Evolutionary conservation across 352 stramenopile species (phyloP), one percentile per base, ranked within the genome.

Genomic region (Pythium aquatile): DNA sequence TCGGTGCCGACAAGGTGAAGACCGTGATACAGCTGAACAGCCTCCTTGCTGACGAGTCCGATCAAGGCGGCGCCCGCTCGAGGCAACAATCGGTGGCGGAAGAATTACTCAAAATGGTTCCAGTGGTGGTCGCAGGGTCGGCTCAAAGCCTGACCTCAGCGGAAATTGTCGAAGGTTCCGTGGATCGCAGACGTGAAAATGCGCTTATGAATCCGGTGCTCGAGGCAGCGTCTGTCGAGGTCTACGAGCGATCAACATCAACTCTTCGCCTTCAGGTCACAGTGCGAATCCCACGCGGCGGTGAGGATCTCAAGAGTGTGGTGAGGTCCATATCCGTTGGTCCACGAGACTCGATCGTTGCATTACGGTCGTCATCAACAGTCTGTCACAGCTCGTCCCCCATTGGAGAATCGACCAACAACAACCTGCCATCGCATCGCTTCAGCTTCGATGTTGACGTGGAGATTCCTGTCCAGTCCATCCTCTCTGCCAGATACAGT

Each of bases 1-100:
- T 89, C 39, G 60, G 75, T 11, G 60, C 48, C 0, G 81, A 87
- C 29, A 91, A 91, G 58, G n/a, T 51, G 26, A 46, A 58, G 9
- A 65, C 85, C 55, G 35, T 63, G 8, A 17, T 7, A 8, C 61
- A 66, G 1, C 61, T 90, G 11, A 75, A 84, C 35, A 55, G 69
- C 3, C 61, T 88, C 24, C 70, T 86, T 10, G 29, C 8, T 3
- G 44, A 14, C n/a, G 33, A 9, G 11, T 46, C 29, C 33, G 28
- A 16, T 5, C 5, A 28, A 28, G 16, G 5, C 17, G 3, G 28
- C 17, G 17, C 8, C 42, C 42, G 42, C 5, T 13, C 5, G 2
- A 16, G 1, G 10, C 37, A 16, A 16, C 9, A 42, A 5, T 42
- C 37, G 17, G 5, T n/a, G 10, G 42, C 16, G 28, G 42, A 24